Base-by-base conservation (phyloP, 177 flowering plant genomes). In the Vitis hybrid region DNA sequence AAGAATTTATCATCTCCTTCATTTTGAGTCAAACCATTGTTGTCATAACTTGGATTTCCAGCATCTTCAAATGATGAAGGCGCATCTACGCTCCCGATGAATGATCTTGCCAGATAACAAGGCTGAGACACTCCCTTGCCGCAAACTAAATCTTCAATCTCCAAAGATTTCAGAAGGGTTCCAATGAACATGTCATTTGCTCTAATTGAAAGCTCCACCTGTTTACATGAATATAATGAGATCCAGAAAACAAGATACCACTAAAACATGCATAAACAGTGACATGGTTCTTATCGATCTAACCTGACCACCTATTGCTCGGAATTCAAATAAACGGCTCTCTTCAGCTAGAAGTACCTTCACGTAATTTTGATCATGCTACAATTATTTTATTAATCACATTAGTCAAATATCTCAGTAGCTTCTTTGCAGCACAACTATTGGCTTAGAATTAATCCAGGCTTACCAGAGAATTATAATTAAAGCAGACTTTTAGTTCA, bases 231-330 rank as follows among this genome's bases (percentile, higher is more conserved):
- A 74, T 65, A 60, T 63, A 11, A 35, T 56, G 21, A 52, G 55
- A 19, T 46, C 49, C 60, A 13, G 11, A 46, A 60, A 55, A 66
- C 57, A 49, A 11, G 15, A 56, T 14, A 7, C 6, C 40, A 68
- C 14, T 2, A 16, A 6, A 35, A 56, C 50, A 68, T 1, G 35
- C 16, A 57, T 30, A 18, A 49, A 40, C 56, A 1, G 54, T 11
- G 67, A 67, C 13, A 52, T 21, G 27, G 46, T 64, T n/a, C 65
- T 27, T 2, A 63, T 4, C 9, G 64, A 60, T 64, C 19, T 73
- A 81, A 89, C 99, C 95, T 87, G 93, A 52, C 98, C 98, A 74
- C 99, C 99, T 63, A 84, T 80, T 35, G 99, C 97, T 74, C 98
- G 92, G 62, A 95, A 87, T 78, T 93, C 98, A 80, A 91, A 86